Base-by-base conservation (phyloP, 176 grass and related monocot species). In the Oryza punctata region DNA sequence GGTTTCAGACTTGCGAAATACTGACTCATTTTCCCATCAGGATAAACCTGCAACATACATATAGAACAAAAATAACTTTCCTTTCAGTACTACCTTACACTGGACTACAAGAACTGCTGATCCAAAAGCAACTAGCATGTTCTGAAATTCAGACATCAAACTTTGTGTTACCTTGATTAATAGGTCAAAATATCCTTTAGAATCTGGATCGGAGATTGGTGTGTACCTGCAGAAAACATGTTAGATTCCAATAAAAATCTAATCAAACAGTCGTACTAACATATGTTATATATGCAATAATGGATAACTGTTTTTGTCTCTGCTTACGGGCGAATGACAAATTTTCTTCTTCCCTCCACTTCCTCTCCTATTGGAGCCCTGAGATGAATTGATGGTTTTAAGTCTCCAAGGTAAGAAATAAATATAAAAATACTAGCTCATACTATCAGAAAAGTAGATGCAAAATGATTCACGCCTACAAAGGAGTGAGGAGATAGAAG, bases 11-110 rank as follows among this genome's bases (percentile, higher is more conserved):
- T 98, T 78, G 91, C 83, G 85, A 98, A 93, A 87, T 98, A 73
- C 71, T 98, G 96, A 65, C 93, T 94, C 96, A 98, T 95, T 90
- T 98, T 95, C 12, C 96, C 96, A 50, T 98, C 93, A 78, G 93
- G 91, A 46, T 95, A 98, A 83, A 95, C 91, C 93, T 98, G 77
- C 76, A 90, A 70, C 70, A 18, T 33, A 60, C 45, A 74, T 25
- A 78, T 59, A 90, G 57, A 25, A 65, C 66, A 59, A 61, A 49
- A 6, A 7, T 12, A 4, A 73, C 52, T 83, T 10, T 28, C 64
- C 57, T 71, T 79, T 21, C 32, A 67, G 44, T 6, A 43, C n/a
- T 29, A 84, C 49, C 13, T 82, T 47, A 33, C 21, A 77, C 10
- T 41, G 7, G 40, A 11, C 40, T 41, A 10, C 40, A 9, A 41